Percentiles rank a stretch among this genome's conserved stretches.
These are phyloP conservation scores for Kwoniella newhampshirensis DNA, from an alignment of 768 basidiomycete species.

Conservation along the genomic window DNA sequence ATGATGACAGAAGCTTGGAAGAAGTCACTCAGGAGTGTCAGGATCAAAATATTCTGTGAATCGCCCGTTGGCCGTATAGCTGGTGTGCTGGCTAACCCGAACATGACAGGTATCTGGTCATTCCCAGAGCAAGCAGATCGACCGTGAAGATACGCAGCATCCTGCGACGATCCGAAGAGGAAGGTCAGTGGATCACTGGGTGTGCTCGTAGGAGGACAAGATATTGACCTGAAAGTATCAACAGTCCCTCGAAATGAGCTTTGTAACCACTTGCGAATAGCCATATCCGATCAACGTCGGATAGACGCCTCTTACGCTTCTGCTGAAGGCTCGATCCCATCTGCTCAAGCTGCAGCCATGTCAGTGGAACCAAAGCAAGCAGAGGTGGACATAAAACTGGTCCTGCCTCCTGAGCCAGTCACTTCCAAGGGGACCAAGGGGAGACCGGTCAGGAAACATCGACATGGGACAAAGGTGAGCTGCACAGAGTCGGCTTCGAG, in stretches of 20 bases:
- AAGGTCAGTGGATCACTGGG: conserved; percentile 38
- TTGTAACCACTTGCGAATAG: conserved; percentile 36
- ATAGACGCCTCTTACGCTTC: conserved; percentile 47
- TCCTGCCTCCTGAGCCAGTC: conserved; percentile 46
- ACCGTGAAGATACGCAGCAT: conserved; percentile 44
- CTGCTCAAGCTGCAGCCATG: conserved; percentile 31
- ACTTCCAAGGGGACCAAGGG: conserved; percentile 33
- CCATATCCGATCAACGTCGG: conserved; percentile 46
- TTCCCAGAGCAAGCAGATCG: conserved; percentile 43
- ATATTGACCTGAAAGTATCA: no score
- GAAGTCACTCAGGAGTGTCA: conserved; percentile 46
- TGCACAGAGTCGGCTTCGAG: neutral
- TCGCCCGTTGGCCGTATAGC: neutral
- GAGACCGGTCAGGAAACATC: conserved; percentile 37
- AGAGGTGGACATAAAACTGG: conserved; percentile 44
- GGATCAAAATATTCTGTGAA: conserved; percentile 50
- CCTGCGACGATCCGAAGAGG: conserved; percentile 43
- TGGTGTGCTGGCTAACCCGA: conserved; percentile 1
- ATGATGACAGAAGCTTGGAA: conserved; percentile 46
- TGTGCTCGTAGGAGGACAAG: neutral
- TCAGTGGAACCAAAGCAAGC: conserved; percentile 23
- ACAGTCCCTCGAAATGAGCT: conserved; percentile 48
- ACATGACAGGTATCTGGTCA: conserved; percentile 41
- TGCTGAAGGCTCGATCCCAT: conserved; percentile 35
- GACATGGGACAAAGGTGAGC: conserved; percentile 37